These are phyloP conservation scores for Pontederia crassipes DNA, from an alignment of 176 grass and related monocot genomes.

Conservation along the genomic window DNA sequence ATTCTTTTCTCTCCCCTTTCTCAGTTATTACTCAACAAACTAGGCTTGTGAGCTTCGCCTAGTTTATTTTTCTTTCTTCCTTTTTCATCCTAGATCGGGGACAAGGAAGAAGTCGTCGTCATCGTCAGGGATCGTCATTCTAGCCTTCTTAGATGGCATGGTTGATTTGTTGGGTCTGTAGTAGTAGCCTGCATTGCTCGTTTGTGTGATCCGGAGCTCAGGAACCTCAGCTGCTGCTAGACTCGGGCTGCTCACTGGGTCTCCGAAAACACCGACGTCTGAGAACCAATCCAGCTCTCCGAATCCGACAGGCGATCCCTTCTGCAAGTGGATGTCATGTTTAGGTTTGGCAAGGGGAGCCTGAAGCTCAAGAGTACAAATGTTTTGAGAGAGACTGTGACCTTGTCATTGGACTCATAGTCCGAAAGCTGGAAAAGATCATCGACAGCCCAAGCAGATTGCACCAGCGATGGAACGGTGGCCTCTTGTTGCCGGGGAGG, in stretches of 20 bases:
- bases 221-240: constrained; percentile 39
- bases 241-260: constrained; percentile 33
- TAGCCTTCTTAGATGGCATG: constrained; percentile 45
- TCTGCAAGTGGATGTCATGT: constrained; percentile 27
- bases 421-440: constrained; percentile 80
- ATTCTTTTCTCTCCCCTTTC: too few relatives aligned
- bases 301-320: constrained; percentile 54
- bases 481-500: constrained; percentile 25
- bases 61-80: too few relatives aligned
- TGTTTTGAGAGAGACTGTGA: not conserved
- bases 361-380: not conserved
- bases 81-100: constrained; percentile 68
- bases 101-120: constrained; percentile 61
- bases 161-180: constrained; percentile 29
- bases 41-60: too few relatives aligned
- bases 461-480: constrained; percentile 33
- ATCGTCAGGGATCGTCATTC: constrained; percentile 39
- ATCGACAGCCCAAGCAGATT: constrained; percentile 59
- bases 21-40: too few relatives aligned
- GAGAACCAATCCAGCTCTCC: constrained; percentile 78
- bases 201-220: constrained; percentile 40
- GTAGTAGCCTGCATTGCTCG: constrained; percentile 17
- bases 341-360: not conserved
- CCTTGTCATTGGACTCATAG: constrained; percentile 63
- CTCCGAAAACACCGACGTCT: constrained; percentile 61